Evolutionary conservation across 2,329 filamentous ascomycete genomes (phyloP).

Genomic region (Sarocladium brachiariae): DNA sequence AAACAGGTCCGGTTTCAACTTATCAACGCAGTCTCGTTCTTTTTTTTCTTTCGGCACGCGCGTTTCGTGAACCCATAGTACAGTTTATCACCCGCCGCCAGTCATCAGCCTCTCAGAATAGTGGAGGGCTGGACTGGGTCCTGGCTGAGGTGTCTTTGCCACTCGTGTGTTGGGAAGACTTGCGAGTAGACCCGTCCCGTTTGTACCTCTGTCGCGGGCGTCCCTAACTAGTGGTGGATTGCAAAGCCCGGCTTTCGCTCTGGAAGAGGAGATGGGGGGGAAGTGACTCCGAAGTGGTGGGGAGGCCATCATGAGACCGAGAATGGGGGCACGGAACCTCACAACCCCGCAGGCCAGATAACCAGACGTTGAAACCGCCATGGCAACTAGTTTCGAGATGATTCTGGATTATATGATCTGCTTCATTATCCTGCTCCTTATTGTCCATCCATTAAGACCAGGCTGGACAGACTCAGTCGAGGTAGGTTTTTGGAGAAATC

Average conservation of each 20-base stretch:
- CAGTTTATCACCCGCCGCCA: not conserved
- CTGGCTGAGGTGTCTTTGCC: slow-evolving; percentile 7
- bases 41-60: not conserved
- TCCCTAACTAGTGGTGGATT: not conserved
- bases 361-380: not conserved
- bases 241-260: not conserved
- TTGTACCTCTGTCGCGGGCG: no score
- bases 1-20: not conserved
- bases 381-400: no score
- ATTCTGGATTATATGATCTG: no score
- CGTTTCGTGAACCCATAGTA: not conserved
- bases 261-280: not conserved
- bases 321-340: not conserved
- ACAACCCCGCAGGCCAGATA: not conserved
- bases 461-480: no score
- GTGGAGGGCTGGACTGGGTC: slow-evolving; percentile 2
- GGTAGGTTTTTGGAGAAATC: no score
- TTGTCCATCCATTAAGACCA: no score
- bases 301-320: not conserved
- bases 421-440: no score
- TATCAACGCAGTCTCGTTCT: not conserved
- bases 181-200: not conserved
- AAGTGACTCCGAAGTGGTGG: not conserved
- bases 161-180: not conserved
- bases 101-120: not conserved